Evolutionary conservation across 768 basidiomycete species (phyloP).

Genomic region (Tylopilus cervinicoccineus): DNA sequence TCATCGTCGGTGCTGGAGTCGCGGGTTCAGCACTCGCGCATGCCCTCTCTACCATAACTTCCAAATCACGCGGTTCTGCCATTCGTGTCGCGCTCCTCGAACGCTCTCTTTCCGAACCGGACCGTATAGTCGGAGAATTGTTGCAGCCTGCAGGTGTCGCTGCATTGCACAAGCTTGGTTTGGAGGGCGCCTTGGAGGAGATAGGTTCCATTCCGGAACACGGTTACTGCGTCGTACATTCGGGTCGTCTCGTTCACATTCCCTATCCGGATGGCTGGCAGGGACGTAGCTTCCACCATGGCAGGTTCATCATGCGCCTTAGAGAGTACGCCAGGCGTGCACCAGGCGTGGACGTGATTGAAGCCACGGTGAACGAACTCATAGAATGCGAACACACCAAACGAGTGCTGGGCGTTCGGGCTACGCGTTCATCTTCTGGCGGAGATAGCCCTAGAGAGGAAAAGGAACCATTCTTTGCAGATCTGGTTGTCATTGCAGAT

Average conservation of each 20-base stretch:
- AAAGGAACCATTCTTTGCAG: conserved; percentile 60
- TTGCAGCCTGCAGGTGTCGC: conserved; percentile 89
- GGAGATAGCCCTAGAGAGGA: conserved; percentile 31
- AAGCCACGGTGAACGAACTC: conserved; percentile 79
- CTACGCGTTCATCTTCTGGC: conserved; percentile 40
- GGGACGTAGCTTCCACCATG: conserved; percentile 92
- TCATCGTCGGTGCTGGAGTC: conserved; percentile 91
- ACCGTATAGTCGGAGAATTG: conserved; percentile 96
- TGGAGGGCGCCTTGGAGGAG: conserved; percentile 72
- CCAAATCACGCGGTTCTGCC: conserved; percentile 42
- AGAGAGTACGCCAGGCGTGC: conserved; percentile 61
- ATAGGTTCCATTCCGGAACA: conserved; percentile 81
- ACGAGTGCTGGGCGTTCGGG: conserved; percentile 64
- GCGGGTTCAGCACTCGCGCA: conserved; percentile 87
- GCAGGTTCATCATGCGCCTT: conserved; percentile 78
- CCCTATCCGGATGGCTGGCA: conserved; percentile 75
- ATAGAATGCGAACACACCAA: conserved; percentile 51
- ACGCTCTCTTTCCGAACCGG: conserved; percentile 87
- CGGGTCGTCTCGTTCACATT: conserved; percentile 71
- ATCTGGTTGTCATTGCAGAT: conserved; percentile 86
- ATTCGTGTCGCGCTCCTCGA: conserved; percentile 84
- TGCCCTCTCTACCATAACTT: conserved; percentile 61
- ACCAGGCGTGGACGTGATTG: conserved; percentile 70
- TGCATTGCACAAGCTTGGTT: conserved; percentile 71
- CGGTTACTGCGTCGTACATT: conserved; percentile 78